Conservation (phyloP, 1,139 yeast genomes). For the Meyerozyma guilliermondii region DNA sequence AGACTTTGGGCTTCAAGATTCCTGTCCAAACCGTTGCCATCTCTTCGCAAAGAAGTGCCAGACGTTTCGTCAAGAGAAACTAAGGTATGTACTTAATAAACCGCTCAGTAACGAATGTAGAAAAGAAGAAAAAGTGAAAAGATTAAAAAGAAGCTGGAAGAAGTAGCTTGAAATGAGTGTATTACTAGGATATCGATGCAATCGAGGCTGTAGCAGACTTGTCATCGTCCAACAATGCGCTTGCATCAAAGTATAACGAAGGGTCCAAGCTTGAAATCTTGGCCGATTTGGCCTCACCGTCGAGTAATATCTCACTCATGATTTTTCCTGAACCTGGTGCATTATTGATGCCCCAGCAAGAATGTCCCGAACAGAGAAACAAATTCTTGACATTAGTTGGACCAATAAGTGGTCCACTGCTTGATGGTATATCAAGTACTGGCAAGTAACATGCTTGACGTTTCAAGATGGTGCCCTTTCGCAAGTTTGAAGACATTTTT, state of each 20-base stretch:
- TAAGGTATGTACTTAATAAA: conserved; percentile 31
- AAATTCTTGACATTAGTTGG: conserved; percentile 81
- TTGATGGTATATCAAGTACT: conserved; percentile 85
- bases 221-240: conserved; percentile 35
- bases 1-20: conserved; percentile 93
- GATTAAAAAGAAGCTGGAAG: neutral
- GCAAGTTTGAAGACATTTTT: conserved; percentile 64
- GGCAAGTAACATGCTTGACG: conserved; percentile 96
- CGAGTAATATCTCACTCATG: conserved; percentile 80
- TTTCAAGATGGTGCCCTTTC: conserved; percentile 71
- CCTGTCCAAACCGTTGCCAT: conserved; percentile 89
- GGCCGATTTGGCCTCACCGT: conserved; percentile 77
- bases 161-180: neutral
- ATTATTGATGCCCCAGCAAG: conserved; percentile 98
- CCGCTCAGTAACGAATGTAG: neutral
- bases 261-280: conserved; percentile 83
- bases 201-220: neutral
- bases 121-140: neutral
- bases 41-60: conserved; percentile 87
- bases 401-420: conserved; percentile 91
- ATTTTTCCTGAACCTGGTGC: conserved; percentile 96
- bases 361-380: conserved; percentile 85
- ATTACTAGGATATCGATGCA: neutral
- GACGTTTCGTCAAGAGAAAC: conserved; percentile 96
- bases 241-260: conserved; percentile 76